These are phyloP conservation scores for Colletotrichum abscissum DNA, from an alignment of 2,329 filamentous ascomycete species.

Conservation along the genomic window DNA sequence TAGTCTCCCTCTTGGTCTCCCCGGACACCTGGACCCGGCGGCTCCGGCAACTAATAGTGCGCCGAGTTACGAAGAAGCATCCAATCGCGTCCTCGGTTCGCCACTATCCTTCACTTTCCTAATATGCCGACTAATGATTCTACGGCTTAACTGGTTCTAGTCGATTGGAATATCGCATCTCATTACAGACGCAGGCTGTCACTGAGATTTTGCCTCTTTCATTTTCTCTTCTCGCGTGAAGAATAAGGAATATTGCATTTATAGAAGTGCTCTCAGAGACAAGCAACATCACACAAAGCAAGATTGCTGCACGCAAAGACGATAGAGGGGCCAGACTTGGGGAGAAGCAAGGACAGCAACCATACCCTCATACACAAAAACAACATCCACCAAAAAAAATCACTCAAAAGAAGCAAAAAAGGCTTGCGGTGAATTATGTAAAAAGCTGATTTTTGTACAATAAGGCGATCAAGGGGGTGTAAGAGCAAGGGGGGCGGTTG, in stretches of 20 bases:
- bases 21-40: constrained; percentile 56
- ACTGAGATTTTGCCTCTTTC: constrained; percentile 23
- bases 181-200: constrained; percentile 38
- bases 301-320: constrained; percentile 27
- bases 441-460: constrained; percentile 36
- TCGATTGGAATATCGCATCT: constrained; percentile 33
- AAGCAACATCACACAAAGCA: constrained; percentile 17
- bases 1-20: constrained; percentile 61
- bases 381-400: constrained; percentile 13
- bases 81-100: constrained; percentile 17
- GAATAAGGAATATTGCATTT: constrained; percentile 26
- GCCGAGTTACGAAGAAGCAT: constrained; percentile 30
- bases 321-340: constrained; percentile 19
- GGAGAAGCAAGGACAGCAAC: constrained; percentile 1
- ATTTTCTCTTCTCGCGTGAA: constrained; percentile 14
- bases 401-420: constrained; percentile 15
- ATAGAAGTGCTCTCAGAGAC: constrained; percentile 34
- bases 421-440: constrained; percentile 32
- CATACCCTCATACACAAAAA: constrained; percentile 8
- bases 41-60: constrained; percentile 54
- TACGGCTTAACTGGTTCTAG: constrained; percentile 31
- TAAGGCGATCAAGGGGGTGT: constrained; percentile 20
- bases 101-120: constrained; percentile 30
- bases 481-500: neutral
- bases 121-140: constrained; percentile 55